phyloP scores from a whole-genome alignment of 306 rosid genomes.

The Urtica urens region DNA sequence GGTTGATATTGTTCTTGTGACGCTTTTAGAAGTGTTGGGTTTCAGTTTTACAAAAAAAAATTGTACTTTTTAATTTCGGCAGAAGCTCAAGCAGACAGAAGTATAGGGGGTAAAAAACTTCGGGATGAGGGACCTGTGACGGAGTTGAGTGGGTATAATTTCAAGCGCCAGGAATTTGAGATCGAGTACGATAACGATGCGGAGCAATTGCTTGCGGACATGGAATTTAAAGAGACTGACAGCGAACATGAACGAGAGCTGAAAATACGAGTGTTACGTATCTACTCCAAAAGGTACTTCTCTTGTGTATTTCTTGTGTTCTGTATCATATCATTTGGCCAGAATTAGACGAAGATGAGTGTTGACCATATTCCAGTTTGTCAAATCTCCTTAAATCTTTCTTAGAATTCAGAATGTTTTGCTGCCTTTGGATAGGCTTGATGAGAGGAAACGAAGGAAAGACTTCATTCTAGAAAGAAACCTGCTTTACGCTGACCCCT shows the following conservation, averaged over 20 bases:
- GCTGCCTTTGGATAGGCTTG: constrained; percentile 47
- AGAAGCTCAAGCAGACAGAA: constrained; percentile 56
- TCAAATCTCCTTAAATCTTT: background rate
- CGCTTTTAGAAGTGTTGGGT: background rate
- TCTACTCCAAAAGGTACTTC: constrained; percentile 59
- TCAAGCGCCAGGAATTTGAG: constrained; percentile 78
- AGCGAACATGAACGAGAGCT: constrained; percentile 42
- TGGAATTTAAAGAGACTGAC: constrained; percentile 76
- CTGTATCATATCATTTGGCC: background rate
- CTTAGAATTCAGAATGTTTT: background rate
- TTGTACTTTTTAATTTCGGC: constrained; percentile 6
- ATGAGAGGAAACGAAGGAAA: constrained; percentile 79
- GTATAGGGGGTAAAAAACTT: constrained; percentile 65
- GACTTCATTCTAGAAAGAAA: constrained; percentile 61
- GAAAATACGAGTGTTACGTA: constrained; percentile 57
- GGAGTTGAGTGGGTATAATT: constrained; percentile 71
- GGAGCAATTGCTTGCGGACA: constrained; percentile 78
- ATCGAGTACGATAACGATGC: constrained; percentile 86
- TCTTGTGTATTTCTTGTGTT: background rate
- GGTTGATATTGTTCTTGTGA: constrained; percentile 4
- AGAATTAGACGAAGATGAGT: background rate
- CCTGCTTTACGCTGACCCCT: constrained; percentile 61
- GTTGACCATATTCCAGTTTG: background rate
- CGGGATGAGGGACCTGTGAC: constrained; percentile 58
- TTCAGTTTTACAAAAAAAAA: no score